Evolutionary conservation across 495 filamentous ascomycete genomes (phyloP), one percentile per base, ranked within the genome.

Genomic region (Penicillium goetzii): DNA sequence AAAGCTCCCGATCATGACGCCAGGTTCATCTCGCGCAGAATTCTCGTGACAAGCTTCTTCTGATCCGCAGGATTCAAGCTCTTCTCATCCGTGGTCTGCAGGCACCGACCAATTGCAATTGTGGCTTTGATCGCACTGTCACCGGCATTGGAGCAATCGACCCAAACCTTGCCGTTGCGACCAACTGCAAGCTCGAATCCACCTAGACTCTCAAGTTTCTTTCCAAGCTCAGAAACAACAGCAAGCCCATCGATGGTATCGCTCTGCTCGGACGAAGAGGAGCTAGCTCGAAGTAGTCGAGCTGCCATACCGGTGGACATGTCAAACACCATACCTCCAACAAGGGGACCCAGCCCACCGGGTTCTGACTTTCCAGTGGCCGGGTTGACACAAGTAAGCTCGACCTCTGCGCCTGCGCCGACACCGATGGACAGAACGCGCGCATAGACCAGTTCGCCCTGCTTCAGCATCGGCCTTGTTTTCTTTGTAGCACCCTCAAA

Each of bases 161-260:
- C 89, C 95, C 95, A 97, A 38, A 97, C 84, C 78, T 85, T 90
- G 23, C 95, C 95, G 74, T 99, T 99, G 72, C 93, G 87, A 25
- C 96, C 96, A 28, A 97, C 92, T 4, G 95, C 95, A 61, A 95
- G 88, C 81, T 99, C 95, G 76, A 97, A 99, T n/a, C 80, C 80
- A 19, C 80, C 80, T 12, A 74, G 60, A 55, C 85, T 84, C 47
- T 94, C 79, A 53, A 88, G 81, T 47, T 87, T 90, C 68, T 84
- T 87, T 17, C 88, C 93, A n/a, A 98, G 76, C 68, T 92, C 90
- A 61, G 96, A 92, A 54, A 98, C 73, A 21, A 98, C 74, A 5
- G 81, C 85, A 30, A 94, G 81, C 4, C 91, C 83, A 41, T 84
- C 87, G 9, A 78, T 66, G 55, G 83, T 86, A 25, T 88, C 86